Evolutionary conservation across 345 rosid genomes (phyloP), one percentile per base, ranked within the genome.

Genomic region (Kandelia obovata): DNA sequence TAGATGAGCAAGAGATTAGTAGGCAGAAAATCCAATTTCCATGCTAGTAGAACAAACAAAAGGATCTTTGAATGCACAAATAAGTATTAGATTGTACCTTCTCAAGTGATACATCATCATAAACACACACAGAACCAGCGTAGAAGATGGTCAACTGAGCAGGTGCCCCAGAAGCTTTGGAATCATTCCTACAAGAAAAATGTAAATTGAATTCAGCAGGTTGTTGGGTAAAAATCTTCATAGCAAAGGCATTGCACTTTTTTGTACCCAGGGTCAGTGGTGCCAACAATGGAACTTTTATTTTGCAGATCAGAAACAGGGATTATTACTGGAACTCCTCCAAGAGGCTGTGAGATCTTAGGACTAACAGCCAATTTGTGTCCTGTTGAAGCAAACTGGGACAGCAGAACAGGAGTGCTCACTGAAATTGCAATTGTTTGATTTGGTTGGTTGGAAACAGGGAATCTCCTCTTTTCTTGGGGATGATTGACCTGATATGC

Each of bases 221-320:
- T 21, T 51, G 15, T 30, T 53, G 43, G n/a, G 1, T 51, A 69
- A 31, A 63, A 46, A 26, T 2, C 15, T 17, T 20, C 4, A 28
- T 23, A 9, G 28, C 59, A 10, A 63, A 65, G 71, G 31, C 34
- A 46, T 66, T 47, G 30, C 25, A 32, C 31, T 66, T 28, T 32
- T 32, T 55, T 17, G 66, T 85, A 89, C 96, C 96, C 83, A 31
- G 84, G 86, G 61, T 86, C 87, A 49, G 92, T 86, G 80, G 74
- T 73, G 81, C 81, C 82, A 56, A 89, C 78, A 31, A 86, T 39
- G 37, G 96, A 73, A 73, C 83, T 74, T 20, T 84, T 73, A 64
- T 83, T 20, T 20, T 85, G 81, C 71, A 77, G 76, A 60, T 78
- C 72, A 49, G 89, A 80, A 25, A 78, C 76, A 56, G 87, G 87